Evolutionary conservation across 164 flowering plant species (phyloP), one percentile per base, ranked within the genome.

Genomic region (Tetracentron sinense): DNA sequence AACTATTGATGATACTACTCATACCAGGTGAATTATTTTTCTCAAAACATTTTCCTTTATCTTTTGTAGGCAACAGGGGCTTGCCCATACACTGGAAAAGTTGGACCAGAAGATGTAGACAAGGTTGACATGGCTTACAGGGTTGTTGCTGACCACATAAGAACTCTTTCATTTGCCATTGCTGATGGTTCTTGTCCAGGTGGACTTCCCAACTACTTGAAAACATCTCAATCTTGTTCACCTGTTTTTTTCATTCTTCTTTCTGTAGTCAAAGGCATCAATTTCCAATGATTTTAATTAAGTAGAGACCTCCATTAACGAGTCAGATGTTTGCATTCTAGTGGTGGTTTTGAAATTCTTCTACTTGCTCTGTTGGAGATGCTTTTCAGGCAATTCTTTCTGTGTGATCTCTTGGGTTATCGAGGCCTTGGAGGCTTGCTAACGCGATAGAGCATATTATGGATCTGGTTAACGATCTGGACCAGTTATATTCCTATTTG

Each of bases 151-250:
- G 97, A 95, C 64, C 98, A 95, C 66, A 92, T 95, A 58, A 83
- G 99, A 78, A 95, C 99, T 66, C 83, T 95, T 61, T 92, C 97
- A n/a, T 87, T 95, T 86, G 99, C 98, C 50, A 95, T 95, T 75
- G 97, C 97, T 70, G 99, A 95, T 85, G 98, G 98, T 1, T 89
- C 99, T 67, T 75, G 96, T 65, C 99, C 99, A 78, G 99, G 99
- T 94, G 68, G 42, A 54, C 14, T 73, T 23, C 26, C n/a, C 38
- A 20, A 2, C 19, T 6, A 25, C 14, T 26, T 33, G 30, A 42
- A 28, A 26, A 25, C 50, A 30, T 11, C 20, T 62, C 17, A 4
- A 20, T 17, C 33, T 70, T 63, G 44, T 46, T 50, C 33, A 67
- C n/a, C 25, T 54, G 31, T 26, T 66, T 20, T 42, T 56, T 17